Percentiles rank a stretch among this genome's conserved stretches.
These are phyloP conservation scores for Rosellinia necatrix DNA, from an alignment of 2,329 filamentous ascomycete species.

Conservation along the genomic window DNA sequence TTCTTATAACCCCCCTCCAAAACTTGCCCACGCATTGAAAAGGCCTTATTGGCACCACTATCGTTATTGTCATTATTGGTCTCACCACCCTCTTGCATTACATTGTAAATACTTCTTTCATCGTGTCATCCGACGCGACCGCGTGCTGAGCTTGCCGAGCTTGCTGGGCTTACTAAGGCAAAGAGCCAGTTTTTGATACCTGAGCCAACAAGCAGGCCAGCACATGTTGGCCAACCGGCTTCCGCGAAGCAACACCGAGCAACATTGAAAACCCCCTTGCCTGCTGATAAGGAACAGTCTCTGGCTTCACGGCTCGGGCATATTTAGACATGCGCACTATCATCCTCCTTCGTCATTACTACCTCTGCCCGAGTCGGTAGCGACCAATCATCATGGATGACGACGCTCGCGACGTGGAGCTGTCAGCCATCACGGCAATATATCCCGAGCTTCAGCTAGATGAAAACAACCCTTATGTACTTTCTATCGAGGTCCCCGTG, in stretches of 20 bases:
- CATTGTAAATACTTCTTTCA: neutral
- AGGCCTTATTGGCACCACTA: too few species aligned
- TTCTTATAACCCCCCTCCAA: too few species aligned
- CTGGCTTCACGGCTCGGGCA: neutral
- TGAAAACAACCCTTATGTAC: constrained; percentile 50
- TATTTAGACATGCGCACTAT: constrained; percentile 28
- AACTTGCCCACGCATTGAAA: too few species aligned
- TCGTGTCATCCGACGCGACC: neutral
- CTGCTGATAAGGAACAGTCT: constrained; percentile 10
- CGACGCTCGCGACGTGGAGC: constrained; percentile 61
- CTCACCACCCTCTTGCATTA: too few species aligned
- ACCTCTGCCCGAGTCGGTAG: constrained; percentile 30
- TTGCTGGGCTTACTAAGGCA: neutral
- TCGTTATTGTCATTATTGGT: neutral
- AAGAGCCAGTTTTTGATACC: neutral
- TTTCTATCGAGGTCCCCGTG: constrained; percentile 63
- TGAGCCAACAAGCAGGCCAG: too few species aligned
- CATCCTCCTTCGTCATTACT: constrained; percentile 20
- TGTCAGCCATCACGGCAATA: constrained; percentile 66
- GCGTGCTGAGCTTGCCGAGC: too few species aligned
- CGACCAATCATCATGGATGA: constrained; percentile 39
- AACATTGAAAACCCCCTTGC: neutral
- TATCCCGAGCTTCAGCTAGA: constrained; percentile 65
- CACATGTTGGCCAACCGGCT: neutral
- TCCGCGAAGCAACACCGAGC: too few species aligned